phyloP scores from a whole-genome alignment of 176 grass and related monocot species.

The Avena eriantha region DNA sequence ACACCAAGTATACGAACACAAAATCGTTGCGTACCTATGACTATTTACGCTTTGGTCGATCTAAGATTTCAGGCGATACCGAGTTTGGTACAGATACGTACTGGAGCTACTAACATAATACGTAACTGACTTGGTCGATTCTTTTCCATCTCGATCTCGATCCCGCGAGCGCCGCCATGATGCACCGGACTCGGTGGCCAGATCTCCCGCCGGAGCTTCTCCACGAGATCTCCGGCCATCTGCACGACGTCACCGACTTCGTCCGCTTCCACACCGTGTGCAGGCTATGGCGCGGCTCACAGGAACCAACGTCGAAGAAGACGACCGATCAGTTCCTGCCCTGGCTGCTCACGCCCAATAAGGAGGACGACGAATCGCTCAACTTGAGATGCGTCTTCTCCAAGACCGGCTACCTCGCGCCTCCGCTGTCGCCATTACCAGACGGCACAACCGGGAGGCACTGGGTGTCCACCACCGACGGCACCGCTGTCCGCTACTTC shows the following conservation, averaged over 20 bases:
- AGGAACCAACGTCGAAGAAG: not conserved
- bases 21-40: too few species aligned
- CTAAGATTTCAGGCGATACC: too few species aligned
- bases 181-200: not conserved
- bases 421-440: not conserved
- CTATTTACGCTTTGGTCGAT: too few species aligned
- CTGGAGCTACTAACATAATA: not conserved
- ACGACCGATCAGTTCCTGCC: not conserved
- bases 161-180: not conserved
- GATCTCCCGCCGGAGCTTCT: conserved; percentile 1
- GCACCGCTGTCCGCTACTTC: not conserved
- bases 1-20: too few species aligned
- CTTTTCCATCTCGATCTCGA: not conserved
- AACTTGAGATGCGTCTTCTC: not conserved
- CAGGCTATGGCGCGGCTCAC: not conserved
- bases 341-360: not conserved
- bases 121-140: not conserved
- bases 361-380: not conserved
- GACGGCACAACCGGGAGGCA: not conserved
- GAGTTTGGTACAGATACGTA: too few species aligned
- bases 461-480: not conserved
- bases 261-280: not conserved
- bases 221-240: not conserved
- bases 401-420: not conserved
- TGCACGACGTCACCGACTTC: not conserved